Evolutionary conservation across 805 yeast genomes (phyloP), one percentile per base, ranked within the genome.

Genomic region (Starmerella gropengiesseri): DNA sequence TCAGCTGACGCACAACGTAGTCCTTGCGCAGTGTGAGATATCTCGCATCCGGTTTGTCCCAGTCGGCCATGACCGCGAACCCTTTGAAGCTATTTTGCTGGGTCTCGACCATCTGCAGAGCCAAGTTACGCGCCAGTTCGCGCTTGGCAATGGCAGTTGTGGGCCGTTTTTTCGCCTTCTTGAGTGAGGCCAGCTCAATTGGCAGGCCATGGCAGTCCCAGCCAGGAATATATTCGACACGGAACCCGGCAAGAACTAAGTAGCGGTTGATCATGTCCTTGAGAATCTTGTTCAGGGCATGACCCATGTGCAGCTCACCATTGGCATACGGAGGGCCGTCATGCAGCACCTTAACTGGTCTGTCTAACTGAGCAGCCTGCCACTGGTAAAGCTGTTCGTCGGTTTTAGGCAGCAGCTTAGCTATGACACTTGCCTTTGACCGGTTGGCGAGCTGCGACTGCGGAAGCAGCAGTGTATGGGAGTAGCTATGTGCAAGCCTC

Each of bases 171-270:
- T 50, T 41, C 47, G 63, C 71, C 52, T 60, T 71, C 60, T 58
- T 56, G 18, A 84, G 60, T 0, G 94, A 94, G 54, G 86, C 87
- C 58, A 84, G 67, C 60, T 91, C 99, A 49, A 91, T 91, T 1
- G 99, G 99, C 29, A 91, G 66, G 0, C 99, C 99, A 64, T 91
- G 99, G 57, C 98, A 91, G 60, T 91, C 99, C 97, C 98, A 91
- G 0, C 99, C 99, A 0, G 97, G 95, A 31, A 70, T 69, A 55
- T 83, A 91, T 40, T 71, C 68, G 3, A 91, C 75, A 37, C 70
- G 68, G 46, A 75, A 69, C 13, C 85, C 82, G 29, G 67, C 60
- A 17, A 78, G 58, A 20, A 87, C 63, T 55, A 84, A 77, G 52
- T 66, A 78, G 40, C 99, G 67, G 49, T 75, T 74, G 34, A 89